Percentiles rank a stretch among this genome's conserved stretches.
These are phyloP conservation scores for Yamadazyma tumulicola DNA, from an alignment of 805 yeast genomes.

Conservation along the genomic window DNA sequence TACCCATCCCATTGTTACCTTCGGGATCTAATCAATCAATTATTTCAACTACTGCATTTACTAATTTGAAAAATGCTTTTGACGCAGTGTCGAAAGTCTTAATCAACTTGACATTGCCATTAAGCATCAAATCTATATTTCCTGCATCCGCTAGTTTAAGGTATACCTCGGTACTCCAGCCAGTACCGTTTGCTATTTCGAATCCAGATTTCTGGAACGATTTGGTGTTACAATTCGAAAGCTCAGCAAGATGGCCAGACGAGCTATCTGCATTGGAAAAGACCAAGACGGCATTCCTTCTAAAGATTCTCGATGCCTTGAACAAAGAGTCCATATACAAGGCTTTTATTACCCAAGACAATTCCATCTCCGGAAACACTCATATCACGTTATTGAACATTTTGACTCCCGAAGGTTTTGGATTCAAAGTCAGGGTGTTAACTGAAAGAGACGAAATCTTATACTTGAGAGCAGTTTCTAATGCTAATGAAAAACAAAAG, in stretches of 20 bases:
- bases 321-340: conserved; percentile 53
- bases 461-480: conserved; percentile 67
- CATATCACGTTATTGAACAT: conserved; percentile 58
- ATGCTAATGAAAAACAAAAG: conserved; percentile 55
- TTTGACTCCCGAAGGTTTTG: conserved; percentile 85
- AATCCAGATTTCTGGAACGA: conserved; percentile 80
- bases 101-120: conserved; percentile 54
- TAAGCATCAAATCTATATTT: conserved; percentile 63
- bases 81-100: conserved; percentile 49
- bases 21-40: conserved; percentile 53
- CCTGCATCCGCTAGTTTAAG: conserved; percentile 77
- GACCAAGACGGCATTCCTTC: conserved; percentile 83
- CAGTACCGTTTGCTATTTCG: conserved; percentile 75
- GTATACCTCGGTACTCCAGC: conserved; percentile 70
- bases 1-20: conserved; percentile 62
- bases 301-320: conserved; percentile 53
- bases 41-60: conserved; percentile 29
- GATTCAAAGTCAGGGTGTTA: conserved; percentile 70
- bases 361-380: conserved; percentile 59
- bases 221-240: conserved; percentile 80
- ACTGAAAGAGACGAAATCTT: conserved; percentile 82
- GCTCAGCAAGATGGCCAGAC: conserved; percentile 94
- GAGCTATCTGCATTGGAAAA: conserved; percentile 81
- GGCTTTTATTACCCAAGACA: conserved; percentile 63
- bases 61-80: conserved; percentile 39